A percentile compares a stretch with the other conserved stretches of the same genome.
Conservation (phyloP, 108 stramenopile species). For the Cylindrotheca closterium region DNA sequence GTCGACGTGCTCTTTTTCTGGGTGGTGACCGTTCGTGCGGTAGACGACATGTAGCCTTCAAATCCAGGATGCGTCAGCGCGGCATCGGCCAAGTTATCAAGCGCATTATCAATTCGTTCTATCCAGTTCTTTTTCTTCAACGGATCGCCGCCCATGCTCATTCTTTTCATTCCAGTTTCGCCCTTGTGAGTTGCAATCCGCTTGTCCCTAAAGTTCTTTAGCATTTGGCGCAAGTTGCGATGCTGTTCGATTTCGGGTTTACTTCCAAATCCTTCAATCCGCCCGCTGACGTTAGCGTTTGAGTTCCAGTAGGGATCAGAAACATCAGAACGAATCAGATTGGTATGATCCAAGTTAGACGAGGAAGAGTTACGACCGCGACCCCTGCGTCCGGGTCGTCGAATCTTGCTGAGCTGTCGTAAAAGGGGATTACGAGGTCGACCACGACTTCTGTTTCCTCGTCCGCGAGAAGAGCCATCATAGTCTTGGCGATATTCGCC, state of each 20-base stretch:
- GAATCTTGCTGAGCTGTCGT: background rate
- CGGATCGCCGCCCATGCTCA: conserved; percentile 20
- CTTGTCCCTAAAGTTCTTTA: conserved; percentile 3
- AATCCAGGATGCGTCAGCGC: conserved; percentile 10
- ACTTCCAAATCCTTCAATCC: conserved; percentile 43
- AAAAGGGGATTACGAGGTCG: background rate
- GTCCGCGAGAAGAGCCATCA: too few species aligned
- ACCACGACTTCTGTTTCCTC: conserved; percentile 7
- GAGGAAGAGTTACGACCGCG: background rate
- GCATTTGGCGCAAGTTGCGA: conserved; percentile 10
- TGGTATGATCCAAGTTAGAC: conserved; percentile 3
- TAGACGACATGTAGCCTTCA: conserved; percentile 21
- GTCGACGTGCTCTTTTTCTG: background rate
- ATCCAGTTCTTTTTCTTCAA: conserved; percentile 7
- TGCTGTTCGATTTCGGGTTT: background rate
- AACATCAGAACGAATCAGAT: background rate
- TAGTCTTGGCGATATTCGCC: background rate
- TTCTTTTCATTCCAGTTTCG: conserved; percentile 22
- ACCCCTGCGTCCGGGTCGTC: background rate
- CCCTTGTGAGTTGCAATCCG: conserved; percentile 2
- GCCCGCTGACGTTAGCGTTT: background rate
- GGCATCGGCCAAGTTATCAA: conserved; percentile 14
- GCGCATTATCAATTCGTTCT: conserved; percentile 17
- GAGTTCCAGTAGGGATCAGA: conserved; percentile 1
- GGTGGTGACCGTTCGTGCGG: background rate